phyloP scores from a whole-genome alignment of 805 yeast species.

The Candida nonsorbophila region DNA sequence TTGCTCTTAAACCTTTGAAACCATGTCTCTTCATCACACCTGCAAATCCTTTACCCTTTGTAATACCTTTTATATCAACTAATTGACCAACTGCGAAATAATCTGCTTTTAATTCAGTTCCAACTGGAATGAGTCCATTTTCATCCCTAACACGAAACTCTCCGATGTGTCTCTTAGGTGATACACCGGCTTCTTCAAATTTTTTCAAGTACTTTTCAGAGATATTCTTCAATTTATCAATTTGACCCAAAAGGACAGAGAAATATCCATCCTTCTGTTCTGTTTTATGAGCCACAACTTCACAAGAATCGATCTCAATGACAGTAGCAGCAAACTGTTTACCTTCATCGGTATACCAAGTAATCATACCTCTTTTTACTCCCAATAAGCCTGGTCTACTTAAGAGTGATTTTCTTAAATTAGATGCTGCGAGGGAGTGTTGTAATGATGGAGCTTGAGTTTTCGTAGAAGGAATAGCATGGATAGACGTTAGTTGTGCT shows the following conservation, averaged over 20 bases:
- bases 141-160: constrained; percentile 78
- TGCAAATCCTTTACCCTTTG: constrained; percentile 94
- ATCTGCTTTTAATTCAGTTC: constrained; percentile 75
- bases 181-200: constrained; percentile 70
- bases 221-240: constrained; percentile 61
- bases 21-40: constrained; percentile 98
- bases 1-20: constrained; percentile 81
- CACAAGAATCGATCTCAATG: constrained; percentile 80
- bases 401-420: constrained; percentile 67
- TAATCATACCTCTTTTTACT: constrained; percentile 84
- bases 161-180: constrained; percentile 70
- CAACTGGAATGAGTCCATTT: constrained; percentile 64
- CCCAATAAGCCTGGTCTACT: constrained; percentile 82
- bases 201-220: constrained; percentile 61
- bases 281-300: constrained; percentile 73
- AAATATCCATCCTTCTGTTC: constrained; percentile 69
- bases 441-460: constrained; percentile 48
- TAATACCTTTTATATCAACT: constrained; percentile 72
- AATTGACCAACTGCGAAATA: constrained; percentile 79
- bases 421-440: constrained; percentile 65
- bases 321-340: constrained; percentile 78
- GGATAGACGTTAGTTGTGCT: constrained; percentile 46
- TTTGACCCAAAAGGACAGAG: constrained; percentile 86
- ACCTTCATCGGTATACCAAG: constrained; percentile 72
- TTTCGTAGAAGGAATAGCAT: constrained; percentile 43